A percentile compares a stretch with the other conserved stretches of the same genome.
These are phyloP conservation scores for Astrothelium macrocarpum DNA, from an alignment of 495 filamentous ascomycete genomes.

Conservation along the genomic window DNA sequence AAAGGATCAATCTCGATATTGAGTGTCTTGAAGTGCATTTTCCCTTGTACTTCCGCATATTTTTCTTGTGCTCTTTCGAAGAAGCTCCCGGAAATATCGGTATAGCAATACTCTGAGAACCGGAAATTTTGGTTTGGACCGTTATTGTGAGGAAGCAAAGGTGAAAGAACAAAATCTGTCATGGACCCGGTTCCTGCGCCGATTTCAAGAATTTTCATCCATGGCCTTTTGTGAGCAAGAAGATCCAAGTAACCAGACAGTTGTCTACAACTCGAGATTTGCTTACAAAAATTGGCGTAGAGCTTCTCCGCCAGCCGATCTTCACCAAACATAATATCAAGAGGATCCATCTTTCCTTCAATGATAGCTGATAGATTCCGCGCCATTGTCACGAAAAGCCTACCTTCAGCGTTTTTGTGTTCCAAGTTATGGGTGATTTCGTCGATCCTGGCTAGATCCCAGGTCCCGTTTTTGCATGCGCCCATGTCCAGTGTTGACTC, in stretches of 20 bases:
- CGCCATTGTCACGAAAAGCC: too few species aligned
- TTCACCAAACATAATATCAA: constrained; percentile 12
- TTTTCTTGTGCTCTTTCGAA: constrained; percentile 15
- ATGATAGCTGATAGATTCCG: constrained; percentile 10
- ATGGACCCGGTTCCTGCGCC: constrained; percentile 19
- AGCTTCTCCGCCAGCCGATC: constrained; percentile 7
- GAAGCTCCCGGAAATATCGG: constrained; percentile 16
- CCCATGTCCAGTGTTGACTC: too few species aligned
- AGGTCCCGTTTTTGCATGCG: too few species aligned
- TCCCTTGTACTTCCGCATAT: background rate
- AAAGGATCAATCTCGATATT: constrained; percentile 19
- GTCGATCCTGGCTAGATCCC: too few species aligned
- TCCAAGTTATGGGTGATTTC: too few species aligned
- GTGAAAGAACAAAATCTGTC: constrained; percentile 5
- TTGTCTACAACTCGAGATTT: background rate
- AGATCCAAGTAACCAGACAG: background rate
- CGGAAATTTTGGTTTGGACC: background rate
- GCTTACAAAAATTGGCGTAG: constrained; percentile 6
- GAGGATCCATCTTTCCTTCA: background rate
- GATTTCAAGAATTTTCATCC: constrained; percentile 19
- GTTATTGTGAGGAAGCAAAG: background rate
- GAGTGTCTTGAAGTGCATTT: constrained; percentile 14
- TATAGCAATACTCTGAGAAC: constrained; percentile 12
- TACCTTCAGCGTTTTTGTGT: too few species aligned
- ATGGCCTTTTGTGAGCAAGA: constrained; percentile 13